Evolutionary conservation across 1,284 basidiomycete genomes (phyloP), one percentile per base, ranked within the genome.

Genomic region (Microbotryum lychnidis-dioicae): DNA sequence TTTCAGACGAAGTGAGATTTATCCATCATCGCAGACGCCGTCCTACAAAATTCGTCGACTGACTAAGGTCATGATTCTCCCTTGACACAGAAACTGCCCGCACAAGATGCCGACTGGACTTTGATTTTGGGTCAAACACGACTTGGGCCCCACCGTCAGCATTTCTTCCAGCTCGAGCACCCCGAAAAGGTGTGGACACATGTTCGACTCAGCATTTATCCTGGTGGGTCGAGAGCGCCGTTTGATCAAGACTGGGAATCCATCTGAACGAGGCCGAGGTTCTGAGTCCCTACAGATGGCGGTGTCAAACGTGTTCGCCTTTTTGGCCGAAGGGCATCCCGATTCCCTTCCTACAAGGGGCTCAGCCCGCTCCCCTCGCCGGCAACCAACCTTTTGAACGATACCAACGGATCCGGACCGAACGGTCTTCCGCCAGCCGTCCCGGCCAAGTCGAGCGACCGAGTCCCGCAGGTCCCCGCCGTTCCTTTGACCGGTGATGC

Each of bases 241-340:
- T 42, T 10, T 10, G 37, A 42, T 18, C 37, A 18, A 18, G 37
- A 42, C 37, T 10, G 37, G 37, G 37, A 42, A 42, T 42, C 37
- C 37, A 42, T 14, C 37, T 42, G 37, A 42, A 12, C 12, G 9
- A 6, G 12, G 16, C 16, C 37, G 16, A 16, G 14, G 12, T 42
- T 12, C 12, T 16, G 37, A 9, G 8, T 18, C 21, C 23, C 6
- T 31, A 16, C 57, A 77, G 94, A 99, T 74, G 94, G 94, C 54
- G 94, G 94, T 25, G 80, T 97, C 73, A 98, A 98, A 78, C 84
- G 94, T 12, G 78, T 98, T 25, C 83, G 94, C 56, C 75, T 97
- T 53, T 80, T 85, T 63, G 94, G 94, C 18, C 81, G 82, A 59
- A 82, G 81, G 60, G 79, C 78, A 3, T 66, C 63, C 27, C 60